phyloP scores from a whole-genome alignment of 768 basidiomycete genomes.

The Sporobolomyces phaffii region DNA sequence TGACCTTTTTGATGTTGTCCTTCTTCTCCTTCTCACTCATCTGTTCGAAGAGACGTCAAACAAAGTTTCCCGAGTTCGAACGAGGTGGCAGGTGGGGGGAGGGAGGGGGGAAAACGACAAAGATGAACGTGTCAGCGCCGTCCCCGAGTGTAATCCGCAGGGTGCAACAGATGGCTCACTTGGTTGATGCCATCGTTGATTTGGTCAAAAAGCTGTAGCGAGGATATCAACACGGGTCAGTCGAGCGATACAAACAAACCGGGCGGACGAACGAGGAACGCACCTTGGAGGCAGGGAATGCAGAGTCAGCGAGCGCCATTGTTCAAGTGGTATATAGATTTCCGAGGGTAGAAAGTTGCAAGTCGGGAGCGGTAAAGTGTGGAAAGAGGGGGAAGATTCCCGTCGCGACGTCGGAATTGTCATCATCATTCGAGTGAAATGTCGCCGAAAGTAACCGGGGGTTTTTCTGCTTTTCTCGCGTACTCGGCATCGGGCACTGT shows the following conservation, averaged over 20 bases:
- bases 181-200: slow-evolving; percentile 43
- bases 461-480: no score
- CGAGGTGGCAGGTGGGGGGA: not conserved
- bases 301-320: slow-evolving; percentile 31
- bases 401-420: no score
- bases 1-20: slow-evolving; percentile 46
- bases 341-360: not conserved
- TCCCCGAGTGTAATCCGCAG: no score
- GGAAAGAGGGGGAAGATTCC: not conserved
- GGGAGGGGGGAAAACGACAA: not conserved
- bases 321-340: not conserved
- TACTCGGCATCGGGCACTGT: no score
- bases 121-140: slow-evolving; percentile 8
- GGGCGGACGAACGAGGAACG: no score
- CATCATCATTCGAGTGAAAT: no score
- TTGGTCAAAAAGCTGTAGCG: slow-evolving; percentile 36
- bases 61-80: no score
- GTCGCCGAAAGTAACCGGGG: no score
- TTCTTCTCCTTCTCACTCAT: slow-evolving; percentile 47
- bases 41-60: not conserved
- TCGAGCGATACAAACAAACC: no score
- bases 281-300: slow-evolving; percentile 20
- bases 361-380: not conserved
- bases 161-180: not conserved
- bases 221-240: not conserved